Base-by-base conservation (phyloP, 1,284 basidiomycete genomes). In the Tilletia indica region DNA sequence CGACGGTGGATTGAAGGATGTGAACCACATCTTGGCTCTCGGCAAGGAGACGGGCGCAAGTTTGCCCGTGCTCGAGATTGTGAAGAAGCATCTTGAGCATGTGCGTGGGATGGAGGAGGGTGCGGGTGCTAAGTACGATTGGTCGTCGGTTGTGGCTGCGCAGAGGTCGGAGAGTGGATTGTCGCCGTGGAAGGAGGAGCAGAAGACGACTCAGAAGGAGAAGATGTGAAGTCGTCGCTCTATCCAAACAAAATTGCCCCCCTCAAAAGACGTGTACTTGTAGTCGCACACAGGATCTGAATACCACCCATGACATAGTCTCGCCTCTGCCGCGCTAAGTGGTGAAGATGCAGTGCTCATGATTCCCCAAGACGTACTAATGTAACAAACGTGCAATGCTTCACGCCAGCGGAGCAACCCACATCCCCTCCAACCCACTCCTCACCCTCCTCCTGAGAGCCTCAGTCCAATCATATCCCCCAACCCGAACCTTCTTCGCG, bases 161-260 rank as follows among this genome's bases (percentile, higher is more conserved):
- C 61, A 64, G 61, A 34, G 61, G 36, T 34, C 12, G 36, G 61
- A 64, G 36, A 64, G 61, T 39, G 61, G 61, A 3, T 5, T 64
- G 61, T 39, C 61, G 12, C 16, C 31, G 36, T 64, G 34, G 36
- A 64, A 64, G 61, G 61, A 64, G 4, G 34, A 14, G 14, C 14
- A 64, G 61, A 42, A 38, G 61, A 14, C 31, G 14, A 73, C 54
- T 68, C 75, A n/a, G 42, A 45, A 9, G 42, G 6, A 45, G 14
- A 45, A 45, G 42, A 9, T 14, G 42, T 14, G 42, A 14, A 45
- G 6, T 45, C 42, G 25, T 31, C 25, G 1, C 25, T 31, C 25
- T 31, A 31, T 2, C 25, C 25, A 31, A 31, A 31, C 25, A 31
- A 31, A 0, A 31, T 31, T 31, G n/a, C 25, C 25, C 25, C 25